Base-by-base conservation (phyloP, 2,329 filamentous ascomycete genomes). In the Xylaria multiplex region DNA sequence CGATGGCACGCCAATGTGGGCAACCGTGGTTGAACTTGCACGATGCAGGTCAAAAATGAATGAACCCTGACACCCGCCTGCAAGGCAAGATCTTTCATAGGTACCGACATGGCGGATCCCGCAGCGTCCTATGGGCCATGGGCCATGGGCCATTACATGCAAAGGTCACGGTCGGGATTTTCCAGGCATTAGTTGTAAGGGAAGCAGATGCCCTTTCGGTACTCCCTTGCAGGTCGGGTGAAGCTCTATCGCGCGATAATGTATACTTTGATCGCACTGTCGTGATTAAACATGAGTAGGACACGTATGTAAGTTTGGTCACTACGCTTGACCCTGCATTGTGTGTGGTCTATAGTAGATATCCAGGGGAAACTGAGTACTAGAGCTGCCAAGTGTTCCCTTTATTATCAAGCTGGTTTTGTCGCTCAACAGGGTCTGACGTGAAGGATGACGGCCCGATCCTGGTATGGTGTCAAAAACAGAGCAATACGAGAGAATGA, bases 101-200 rank as follows among this genome's bases (percentile, higher is more conserved):
- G 69, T 74, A 74, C 73, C 73, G 69, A 69, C 64, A 65, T 71
- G 69, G 69, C 72, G 73, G 73, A 69, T 70, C 70, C 40, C 52
- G 45, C 19, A 32, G 50, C n/a, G 48, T 24, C 30, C 48, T 40
- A 45, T 22, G 40, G 35, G 19, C 9, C 24, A 32, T 27, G 27
- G 32, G 6, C 22, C 7, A 42, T 53, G 46, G 45, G 37, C 49
- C 37, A 48, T 59, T 37, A 46, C 37, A 56, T 52, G 37, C 49
- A 40, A 16, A 50, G 49, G 6, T 37, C 43, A 54, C 35, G 53
- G 27, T 14, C 57, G 6, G 55, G 11, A 24, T 42, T 57, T 37
- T 54, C 45, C 35, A 32, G 24, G 32, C 24, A 30, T 37, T 16
- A 40, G 16, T 37, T 6, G n/a, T 32, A 58, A 58, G 24, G 6